phyloP scores from a whole-genome alignment of 192 early-diverging fungal genomes.

The Phycomyces blakesleeanus region DNA sequence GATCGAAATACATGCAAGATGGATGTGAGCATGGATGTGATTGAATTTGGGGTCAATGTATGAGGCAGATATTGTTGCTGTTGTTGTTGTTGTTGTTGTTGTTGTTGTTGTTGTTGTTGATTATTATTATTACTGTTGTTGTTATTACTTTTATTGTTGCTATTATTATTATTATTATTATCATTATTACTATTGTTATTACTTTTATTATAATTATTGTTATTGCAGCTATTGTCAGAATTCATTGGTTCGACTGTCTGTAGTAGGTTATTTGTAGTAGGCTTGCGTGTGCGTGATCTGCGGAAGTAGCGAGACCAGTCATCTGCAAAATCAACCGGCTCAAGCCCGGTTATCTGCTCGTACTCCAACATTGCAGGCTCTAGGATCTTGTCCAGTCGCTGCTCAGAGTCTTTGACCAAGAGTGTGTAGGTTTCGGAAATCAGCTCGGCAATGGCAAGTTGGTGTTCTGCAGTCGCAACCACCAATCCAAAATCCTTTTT shows the following conservation, averaged over 20 bases:
- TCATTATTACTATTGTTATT: no score
- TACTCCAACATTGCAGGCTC: conserved; percentile 66
- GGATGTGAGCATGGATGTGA: conserved; percentile 69
- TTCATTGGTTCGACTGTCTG: no score
- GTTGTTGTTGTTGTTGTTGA: no score
- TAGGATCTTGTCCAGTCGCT: conserved; percentile 62
- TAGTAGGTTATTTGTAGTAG: no score
- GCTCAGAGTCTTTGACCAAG: conserved; percentile 61
- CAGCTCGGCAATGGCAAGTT: conserved; percentile 78
- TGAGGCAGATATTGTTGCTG: not conserved
- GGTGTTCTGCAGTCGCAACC: conserved; percentile 63
- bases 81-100: no score
- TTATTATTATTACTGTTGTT: no score
- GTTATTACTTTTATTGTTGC: no score
- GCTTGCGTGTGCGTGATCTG: conserved; percentile 22
- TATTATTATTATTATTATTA: no score
- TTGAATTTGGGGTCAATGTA: conserved; percentile 49
- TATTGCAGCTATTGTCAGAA: no score
- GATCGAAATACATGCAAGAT: conserved; percentile 63
- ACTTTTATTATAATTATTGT: no score
- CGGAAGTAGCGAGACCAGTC: conserved; percentile 56
- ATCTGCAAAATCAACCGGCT: conserved; percentile 51
- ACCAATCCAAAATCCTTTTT: conserved; percentile 80
- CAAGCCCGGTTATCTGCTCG: conserved; percentile 65
- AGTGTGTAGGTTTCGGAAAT: conserved; percentile 67